Base-by-base conservation (phyloP, 2,329 filamentous ascomycete species). In the Nannizziopsis arthrosporioides region DNA sequence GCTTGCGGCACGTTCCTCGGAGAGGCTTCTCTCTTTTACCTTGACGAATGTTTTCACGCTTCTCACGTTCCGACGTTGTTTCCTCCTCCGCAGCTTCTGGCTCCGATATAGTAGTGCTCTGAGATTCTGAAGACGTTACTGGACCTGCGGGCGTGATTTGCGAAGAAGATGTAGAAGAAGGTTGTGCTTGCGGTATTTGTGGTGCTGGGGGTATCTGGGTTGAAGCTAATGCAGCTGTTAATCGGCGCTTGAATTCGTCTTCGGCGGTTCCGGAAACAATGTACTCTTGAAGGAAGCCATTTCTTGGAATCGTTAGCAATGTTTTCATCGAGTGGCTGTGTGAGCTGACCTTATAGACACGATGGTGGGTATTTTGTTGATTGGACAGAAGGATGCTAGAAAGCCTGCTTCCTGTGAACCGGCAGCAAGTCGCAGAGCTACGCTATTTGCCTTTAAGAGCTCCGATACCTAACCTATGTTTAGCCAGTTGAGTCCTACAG, bases 401-500 rank as follows among this genome's bases (percentile, higher is more conserved):
- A 87, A 93, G 5, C 77, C 80, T 8, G 87, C 87, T 69, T 94
- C 88, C 55, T 84, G 77, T 1, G 84, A 88, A 17, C 82, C 85
- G 14, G 81, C 79, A 31, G 73, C 66, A 17, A 95, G 72, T 44
- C 82, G 78, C 17, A 95, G 71, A 6, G 82, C 68, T 15, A 95
- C 73, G 2, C 85, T 77, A 58, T 81, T 77, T 32, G 74, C 69
- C 19, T 71, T 66, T 49, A 92, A 71, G 22, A 79, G 59, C 45
- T 68, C 66, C 45, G 69, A 73, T 46, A 84, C 61, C 78, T 83
- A 53, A 12, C 34, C n/a, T n/a, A 8, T 36, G 31, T 37, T 19
- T 40, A 47, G 47, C 14, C 5, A 27, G 7, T 3, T 4, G 4
- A 7, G 7, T 27, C 22, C 22, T 27, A 27, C 3, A 27, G 22